Conservation (phyloP, 23 red algal genomes). For the Gracilariopsis chorda region DNA sequence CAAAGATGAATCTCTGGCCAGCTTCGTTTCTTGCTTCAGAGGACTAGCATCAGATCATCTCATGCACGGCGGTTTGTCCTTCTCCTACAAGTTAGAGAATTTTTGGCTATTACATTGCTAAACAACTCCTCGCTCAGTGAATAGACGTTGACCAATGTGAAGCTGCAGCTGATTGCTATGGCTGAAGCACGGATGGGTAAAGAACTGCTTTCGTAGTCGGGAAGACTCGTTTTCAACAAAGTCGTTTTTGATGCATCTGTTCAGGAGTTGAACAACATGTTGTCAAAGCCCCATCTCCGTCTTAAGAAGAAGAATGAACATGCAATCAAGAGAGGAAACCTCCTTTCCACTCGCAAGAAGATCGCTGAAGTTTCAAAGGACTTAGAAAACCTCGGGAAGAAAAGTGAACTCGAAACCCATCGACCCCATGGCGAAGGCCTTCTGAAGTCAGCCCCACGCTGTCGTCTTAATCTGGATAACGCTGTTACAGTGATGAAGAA, state of each 20-base stretch:
- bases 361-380: background rate
- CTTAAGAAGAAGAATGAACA: background rate
- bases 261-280: background rate
- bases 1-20: background rate
- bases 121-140: background rate
- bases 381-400: too few relatives aligned
- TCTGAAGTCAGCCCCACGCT: background rate
- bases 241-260: background rate
- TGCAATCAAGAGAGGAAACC: background rate
- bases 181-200: background rate
- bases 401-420: background rate
- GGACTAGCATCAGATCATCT: background rate
- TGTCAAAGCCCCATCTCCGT: background rate
- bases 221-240: background rate
- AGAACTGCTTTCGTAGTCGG: background rate
- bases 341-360: background rate
- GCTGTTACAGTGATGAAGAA: background rate
- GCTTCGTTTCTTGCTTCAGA: background rate
- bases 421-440: background rate
- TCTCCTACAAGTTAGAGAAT: background rate
- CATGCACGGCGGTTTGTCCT: background rate
- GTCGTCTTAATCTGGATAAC: background rate
- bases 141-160: background rate
- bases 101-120: background rate
- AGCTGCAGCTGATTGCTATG: background rate